Base-by-base conservation (phyloP, 148 eudicot species). In the Rhododendron henanense region DNA sequence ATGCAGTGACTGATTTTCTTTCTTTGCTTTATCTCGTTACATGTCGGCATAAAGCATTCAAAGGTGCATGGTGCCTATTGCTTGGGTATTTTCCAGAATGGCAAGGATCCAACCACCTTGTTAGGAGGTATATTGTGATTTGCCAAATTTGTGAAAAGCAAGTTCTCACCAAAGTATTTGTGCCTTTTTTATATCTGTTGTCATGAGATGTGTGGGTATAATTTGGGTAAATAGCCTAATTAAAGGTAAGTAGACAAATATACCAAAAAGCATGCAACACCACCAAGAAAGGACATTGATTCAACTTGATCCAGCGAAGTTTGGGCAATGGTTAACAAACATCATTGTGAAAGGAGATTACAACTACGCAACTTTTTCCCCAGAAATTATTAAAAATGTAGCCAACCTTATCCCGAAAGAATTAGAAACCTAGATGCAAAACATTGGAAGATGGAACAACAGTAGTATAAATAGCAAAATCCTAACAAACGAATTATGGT, bases 41-140 rank as follows among this genome's bases (percentile, higher is more conserved):
- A 15, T 48, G 82, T 82, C 3, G 51, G 15, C 55, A 33, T 87
- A 75, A 89, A 97, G 99, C 99, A 97, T 88, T 90, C 95, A 74
- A 97, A 93, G 91, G 94, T 93, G 84, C 92, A 73, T 69, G 98
- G 98, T 88, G 95, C 99, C 81, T 97, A 94, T 88, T 97, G 99
- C 88, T 92, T 97, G 79, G 98, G 99, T 47, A 87, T 97, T 80
- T 97, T 97, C 85, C 95, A 93, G 89, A 97, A 94, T 87, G 98
- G 98, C 84, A 91, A 92, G 86, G 98, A 97, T 87, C 93, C 95
- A 57, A 97, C 99, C 41, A 97, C 98, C 80, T 93, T 95, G 81
- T 88, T 97, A 88, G 99, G 99, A 93, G 99, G 99, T 97, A 95
- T 51, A 23, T 44, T 84, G 50, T 87, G 85, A 80, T 85, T 83